phyloP scores from a whole-genome alignment of 176 grass and related monocot species.

The Triticum dicoccoides region DNA sequence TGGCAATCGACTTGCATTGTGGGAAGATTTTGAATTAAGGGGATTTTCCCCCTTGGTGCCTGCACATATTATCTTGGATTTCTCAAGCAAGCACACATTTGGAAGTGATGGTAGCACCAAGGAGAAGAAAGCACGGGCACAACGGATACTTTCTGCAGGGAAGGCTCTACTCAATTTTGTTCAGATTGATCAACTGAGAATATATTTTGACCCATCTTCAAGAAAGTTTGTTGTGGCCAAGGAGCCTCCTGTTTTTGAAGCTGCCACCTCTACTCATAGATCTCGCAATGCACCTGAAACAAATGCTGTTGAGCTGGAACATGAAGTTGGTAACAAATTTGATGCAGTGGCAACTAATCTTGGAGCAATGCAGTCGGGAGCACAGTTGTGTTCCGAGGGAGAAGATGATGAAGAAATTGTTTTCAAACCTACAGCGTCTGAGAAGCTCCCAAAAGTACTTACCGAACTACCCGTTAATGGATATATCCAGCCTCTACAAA shows the following conservation, averaged over 20 bases:
- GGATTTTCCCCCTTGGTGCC: slow-evolving; percentile 77
- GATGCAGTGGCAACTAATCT: slow-evolving; percentile 31
- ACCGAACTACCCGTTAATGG: slow-evolving; percentile 22
- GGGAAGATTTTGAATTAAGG: slow-evolving; percentile 91
- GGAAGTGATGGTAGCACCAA: slow-evolving; percentile 59
- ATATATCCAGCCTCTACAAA: slow-evolving; percentile 28
- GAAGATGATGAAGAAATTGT: slow-evolving; percentile 98
- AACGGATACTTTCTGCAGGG: slow-evolving; percentile 74
- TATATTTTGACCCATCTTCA: slow-evolving; percentile 67
- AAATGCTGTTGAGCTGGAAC: slow-evolving; percentile 19
- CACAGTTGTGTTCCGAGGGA: slow-evolving; percentile 51
- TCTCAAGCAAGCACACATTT: slow-evolving; percentile 64
- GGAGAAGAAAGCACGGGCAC: slow-evolving; percentile 64
- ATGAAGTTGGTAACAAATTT: slow-evolving; percentile 10
- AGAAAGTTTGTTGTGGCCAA: slow-evolving; percentile 66
- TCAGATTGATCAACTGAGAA: slow-evolving; percentile 59
- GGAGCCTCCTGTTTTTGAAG: slow-evolving; percentile 46
- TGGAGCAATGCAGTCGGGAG: slow-evolving; percentile 14
- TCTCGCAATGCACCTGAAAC: background rate
- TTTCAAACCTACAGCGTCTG: slow-evolving; percentile 61
- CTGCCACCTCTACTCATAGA: background rate
- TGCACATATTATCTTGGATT: slow-evolving; percentile 86
- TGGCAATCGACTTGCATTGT: slow-evolving; percentile 71
- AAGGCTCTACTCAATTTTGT: slow-evolving; percentile 54
- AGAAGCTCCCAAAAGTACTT: slow-evolving; percentile 39